Conservation (phyloP, 805 yeast species). For the Kluyveromyces aestuarii region DNA sequence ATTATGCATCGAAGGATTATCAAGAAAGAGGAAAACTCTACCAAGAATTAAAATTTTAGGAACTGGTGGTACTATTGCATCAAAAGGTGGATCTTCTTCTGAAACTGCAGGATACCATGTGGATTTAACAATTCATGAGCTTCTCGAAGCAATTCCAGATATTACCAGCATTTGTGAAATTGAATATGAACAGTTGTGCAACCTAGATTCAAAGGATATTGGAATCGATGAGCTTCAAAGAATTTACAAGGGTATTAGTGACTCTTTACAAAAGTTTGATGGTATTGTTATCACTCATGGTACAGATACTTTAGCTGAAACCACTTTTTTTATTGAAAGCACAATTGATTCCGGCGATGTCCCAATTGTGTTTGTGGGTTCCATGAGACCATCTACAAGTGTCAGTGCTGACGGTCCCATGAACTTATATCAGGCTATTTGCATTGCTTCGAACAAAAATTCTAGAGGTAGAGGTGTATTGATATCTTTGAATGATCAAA, state of each 20-base stretch:
- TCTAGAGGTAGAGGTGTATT: conserved; percentile 51
- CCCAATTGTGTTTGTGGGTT: conserved; percentile 62
- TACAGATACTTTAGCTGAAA: conserved; percentile 62
- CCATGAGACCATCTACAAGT: conserved; percentile 67
- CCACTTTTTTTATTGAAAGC: conserved; percentile 53
- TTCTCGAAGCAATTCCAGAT: conserved; percentile 47
- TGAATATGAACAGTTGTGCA: conserved; percentile 54
- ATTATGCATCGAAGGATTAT: not conserved
- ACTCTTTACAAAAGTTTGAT: conserved; percentile 37
- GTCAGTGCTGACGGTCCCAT: conserved; percentile 66
- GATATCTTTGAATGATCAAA: conserved; percentile 58
- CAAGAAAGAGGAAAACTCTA: conserved; percentile 5
- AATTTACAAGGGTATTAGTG: conserved; percentile 38
- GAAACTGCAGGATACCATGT: conserved; percentile 48
- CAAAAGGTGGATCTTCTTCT: conserved; percentile 38
- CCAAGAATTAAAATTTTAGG: conserved; percentile 41
- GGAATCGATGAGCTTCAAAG: conserved; percentile 37
- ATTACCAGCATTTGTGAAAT: conserved; percentile 44
- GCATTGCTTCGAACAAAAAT: conserved; percentile 45
- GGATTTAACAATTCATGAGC: conserved; percentile 42
- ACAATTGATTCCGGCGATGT: conserved; percentile 36
- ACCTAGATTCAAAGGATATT: conserved; percentile 52
- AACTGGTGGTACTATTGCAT: conserved; percentile 54
- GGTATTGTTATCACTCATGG: conserved; percentile 65
- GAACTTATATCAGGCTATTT: conserved; percentile 62